A percentile compares a stretch with the other conserved stretches of the same genome.
Conservation (phyloP, 2,329 filamentous ascomycete species). For the Fusarium pseudonygamai region DNA sequence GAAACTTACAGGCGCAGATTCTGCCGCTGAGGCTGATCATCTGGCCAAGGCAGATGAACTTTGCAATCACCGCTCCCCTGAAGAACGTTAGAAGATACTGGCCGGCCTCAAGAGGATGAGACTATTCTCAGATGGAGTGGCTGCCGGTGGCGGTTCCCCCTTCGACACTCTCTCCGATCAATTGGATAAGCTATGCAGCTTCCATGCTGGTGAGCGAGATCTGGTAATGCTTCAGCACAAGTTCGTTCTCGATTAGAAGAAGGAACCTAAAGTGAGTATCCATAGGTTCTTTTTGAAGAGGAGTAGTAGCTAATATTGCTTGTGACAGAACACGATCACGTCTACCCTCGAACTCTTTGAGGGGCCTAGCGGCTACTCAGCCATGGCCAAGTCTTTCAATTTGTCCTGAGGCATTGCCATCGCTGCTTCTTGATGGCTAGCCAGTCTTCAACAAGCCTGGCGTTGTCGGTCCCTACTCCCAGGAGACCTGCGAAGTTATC, state of each 20-base stretch:
- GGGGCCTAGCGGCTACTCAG: neutral
- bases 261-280: neutral
- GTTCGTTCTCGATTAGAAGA: neutral
- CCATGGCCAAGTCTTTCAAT: neutral
- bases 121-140: neutral
- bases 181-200: neutral
- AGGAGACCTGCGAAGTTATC: neutral
- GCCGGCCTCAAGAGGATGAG: neutral
- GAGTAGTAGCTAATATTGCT: neutral
- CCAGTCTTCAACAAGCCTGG: neutral
- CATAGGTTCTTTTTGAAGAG: rapidly evolving
- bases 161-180: neutral
- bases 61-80: neutral
- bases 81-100: neutral
- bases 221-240: neutral
- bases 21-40: neutral
- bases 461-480: neutral
- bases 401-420: neutral
- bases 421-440: neutral
- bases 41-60: neutral
- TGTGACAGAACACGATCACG: neutral
- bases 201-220: neutral
- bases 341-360: neutral
- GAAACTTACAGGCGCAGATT: neutral
- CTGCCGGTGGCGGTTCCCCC: neutral